Base-by-base conservation (phyloP, 192 early-diverging fungal genomes). In the Dispira simplex region DNA sequence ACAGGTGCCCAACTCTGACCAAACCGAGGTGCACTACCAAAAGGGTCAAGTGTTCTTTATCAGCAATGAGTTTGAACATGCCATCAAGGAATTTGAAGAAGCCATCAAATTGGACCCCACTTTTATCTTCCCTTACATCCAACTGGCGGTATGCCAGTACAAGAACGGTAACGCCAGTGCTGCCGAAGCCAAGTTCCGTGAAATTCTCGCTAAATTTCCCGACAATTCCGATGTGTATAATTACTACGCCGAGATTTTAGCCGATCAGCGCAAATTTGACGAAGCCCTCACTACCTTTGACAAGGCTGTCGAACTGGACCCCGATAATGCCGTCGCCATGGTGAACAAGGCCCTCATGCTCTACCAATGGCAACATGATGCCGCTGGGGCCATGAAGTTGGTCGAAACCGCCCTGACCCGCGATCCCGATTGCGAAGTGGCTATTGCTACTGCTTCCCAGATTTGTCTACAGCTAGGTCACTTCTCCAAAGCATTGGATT, bases 371-470 rank as follows among this genome's bases (percentile, higher is more conserved):
- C 86, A 79, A 57, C 75, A 81, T 23, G 85, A 99, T 65, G 67
- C 79, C n/a, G 77, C 73, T 48, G 73, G 75, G 63, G 89, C 95
- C 27, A 85, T 91, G 79, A 68, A 72, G 28, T 71, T 90, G 63
- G 91, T 90, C 70, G 77, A 79, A 43, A 75, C 83, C 25, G 94
- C 95, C 8, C 78, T 92, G 51, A 83, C 90, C 70, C 90, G 90
- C 44, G 96, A 99, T 67, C 85, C 93, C n/a, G 80, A 87, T 59
- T 96, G 96, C 72, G 96, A 99, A 73, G 88, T 95, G 70, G 95
- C 96, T 13, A 81, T 88, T 55, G 85, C 86, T 18, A 82, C 86
- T 27, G 75, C 88, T 46, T 83, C 82, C 64, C 86, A 90, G 68
- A 78, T 90, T 57, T 88, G 90, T 70, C 72, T 90, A 59, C 90